Conservation (phyloP, 345 rosid species). For the Eucalyptus melliodora region DNA sequence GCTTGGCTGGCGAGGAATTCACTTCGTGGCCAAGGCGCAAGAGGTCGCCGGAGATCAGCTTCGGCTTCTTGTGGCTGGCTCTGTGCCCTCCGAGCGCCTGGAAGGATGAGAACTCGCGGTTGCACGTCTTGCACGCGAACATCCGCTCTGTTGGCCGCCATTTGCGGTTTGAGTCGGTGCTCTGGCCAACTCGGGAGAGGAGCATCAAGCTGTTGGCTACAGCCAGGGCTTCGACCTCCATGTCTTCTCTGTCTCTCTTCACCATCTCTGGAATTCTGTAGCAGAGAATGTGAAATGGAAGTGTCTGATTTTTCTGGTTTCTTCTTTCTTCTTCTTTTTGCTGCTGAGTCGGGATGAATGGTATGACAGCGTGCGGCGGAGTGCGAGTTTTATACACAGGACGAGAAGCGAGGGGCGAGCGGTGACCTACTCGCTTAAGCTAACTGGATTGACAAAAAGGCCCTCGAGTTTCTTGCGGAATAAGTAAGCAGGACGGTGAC, state of each 20-base stretch:
- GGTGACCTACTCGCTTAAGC: neutral
- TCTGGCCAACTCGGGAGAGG: conserved; percentile 44
- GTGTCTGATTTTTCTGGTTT: neutral
- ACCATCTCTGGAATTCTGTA: neutral
- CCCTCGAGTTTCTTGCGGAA: neutral
- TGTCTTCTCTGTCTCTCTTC: neutral
- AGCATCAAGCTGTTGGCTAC: conserved; percentile 58
- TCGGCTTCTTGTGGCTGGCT: conserved; percentile 79
- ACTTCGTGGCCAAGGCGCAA: neutral
- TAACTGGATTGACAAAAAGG: neutral
- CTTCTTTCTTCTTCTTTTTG: neutral
- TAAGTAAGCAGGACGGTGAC: neutral
- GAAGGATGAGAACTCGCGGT: conserved; percentile 57
- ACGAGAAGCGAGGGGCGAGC: neutral
- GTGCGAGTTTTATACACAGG: neutral
- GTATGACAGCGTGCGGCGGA: neutral
- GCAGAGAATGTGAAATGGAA: neutral
- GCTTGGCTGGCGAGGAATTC: conserved; percentile 24
- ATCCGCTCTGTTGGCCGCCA: conserved; percentile 8
- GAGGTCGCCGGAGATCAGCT: conserved; percentile 6
- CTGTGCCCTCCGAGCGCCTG: conserved; percentile 93
- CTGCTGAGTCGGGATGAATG: neutral
- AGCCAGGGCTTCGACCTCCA: neutral
- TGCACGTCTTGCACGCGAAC: conserved; percentile 83
- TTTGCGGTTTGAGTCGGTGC: neutral